Percentiles rank a stretch among this genome's conserved stretches.
Evolutionary conservation across 371 early-diverging fungal species (phyloP).

Genomic region (Mucor ambiguus): DNA sequence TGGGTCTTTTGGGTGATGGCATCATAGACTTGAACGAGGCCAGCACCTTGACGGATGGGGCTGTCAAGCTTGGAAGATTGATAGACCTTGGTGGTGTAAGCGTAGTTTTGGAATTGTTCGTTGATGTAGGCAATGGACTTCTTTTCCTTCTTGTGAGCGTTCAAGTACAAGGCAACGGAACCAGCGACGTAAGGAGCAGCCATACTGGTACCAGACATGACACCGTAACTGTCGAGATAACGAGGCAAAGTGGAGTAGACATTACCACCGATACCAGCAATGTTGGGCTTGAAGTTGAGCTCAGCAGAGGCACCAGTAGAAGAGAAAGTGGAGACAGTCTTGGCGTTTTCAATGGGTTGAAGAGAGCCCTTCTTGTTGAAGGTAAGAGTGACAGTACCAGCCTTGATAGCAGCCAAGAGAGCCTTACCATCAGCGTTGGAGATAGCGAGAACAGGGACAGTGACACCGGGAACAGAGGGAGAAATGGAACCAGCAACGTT

Average conservation of each 20-base stretch:
- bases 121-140: slow-evolving; percentile 24
- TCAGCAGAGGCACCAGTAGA: slow-evolving; percentile 40
- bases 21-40: slow-evolving; percentile 68
- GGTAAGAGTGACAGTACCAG: slow-evolving; percentile 11
- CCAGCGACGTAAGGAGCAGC: slow-evolving; percentile 78
- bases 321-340: slow-evolving; percentile 46
- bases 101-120: slow-evolving; percentile 56
- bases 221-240: slow-evolving; percentile 51
- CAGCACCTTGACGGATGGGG: slow-evolving; percentile 68
- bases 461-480: slow-evolving; percentile 17
- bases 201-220: slow-evolving; percentile 62
- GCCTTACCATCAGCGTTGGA: slow-evolving; percentile 28
- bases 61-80: slow-evolving; percentile 22
- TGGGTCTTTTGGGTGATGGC: slow-evolving; percentile 55
- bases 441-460: slow-evolving; percentile 42
- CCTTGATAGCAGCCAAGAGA: slow-evolving; percentile 30
- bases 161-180: slow-evolving; percentile 60
- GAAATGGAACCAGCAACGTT: slow-evolving; percentile 28
- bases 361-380: slow-evolving; percentile 20
- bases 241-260: slow-evolving; percentile 65
- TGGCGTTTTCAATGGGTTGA: slow-evolving; percentile 27
- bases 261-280: slow-evolving; percentile 68
- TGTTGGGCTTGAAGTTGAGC: slow-evolving; percentile 52
- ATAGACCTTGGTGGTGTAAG: slow-evolving; percentile 15
- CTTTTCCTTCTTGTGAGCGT: slow-evolving; percentile 35